Evolutionary conservation across 2,329 filamentous ascomycete genomes (phyloP).

Genomic region (Albophoma yamanashiensis): DNA sequence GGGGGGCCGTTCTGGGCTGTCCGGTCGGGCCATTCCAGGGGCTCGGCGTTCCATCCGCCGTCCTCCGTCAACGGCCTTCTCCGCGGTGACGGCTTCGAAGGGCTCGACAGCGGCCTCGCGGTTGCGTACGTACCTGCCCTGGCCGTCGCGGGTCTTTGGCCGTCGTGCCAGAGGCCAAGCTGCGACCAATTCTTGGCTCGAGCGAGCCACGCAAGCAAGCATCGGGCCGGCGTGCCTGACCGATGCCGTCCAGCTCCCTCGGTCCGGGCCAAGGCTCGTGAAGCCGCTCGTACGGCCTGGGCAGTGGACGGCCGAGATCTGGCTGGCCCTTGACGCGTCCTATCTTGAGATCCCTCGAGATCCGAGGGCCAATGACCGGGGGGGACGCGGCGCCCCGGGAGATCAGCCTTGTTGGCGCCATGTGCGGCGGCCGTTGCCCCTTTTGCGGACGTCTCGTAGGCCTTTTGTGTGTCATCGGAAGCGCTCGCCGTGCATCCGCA

Average conservation of each 20-base stretch:
- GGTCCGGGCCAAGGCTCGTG: background rate
- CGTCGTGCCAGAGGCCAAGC: background rate
- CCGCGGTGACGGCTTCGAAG: background rate
- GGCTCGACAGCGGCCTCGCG: background rate
- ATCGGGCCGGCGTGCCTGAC: background rate
- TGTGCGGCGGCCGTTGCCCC: background rate
- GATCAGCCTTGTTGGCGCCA: constrained; percentile 4
- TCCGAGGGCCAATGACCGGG: constrained; percentile 1
- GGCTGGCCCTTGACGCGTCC: background rate
- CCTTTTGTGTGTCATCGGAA: background rate
- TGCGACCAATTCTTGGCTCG: background rate
- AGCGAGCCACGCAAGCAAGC: background rate
- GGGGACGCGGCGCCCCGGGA: background rate
- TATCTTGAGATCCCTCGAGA: constrained; percentile 1
- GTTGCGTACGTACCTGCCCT: background rate
- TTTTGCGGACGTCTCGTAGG: background rate
- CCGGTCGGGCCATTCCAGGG: background rate
- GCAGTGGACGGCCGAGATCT: background rate
- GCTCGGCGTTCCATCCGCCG: background rate
- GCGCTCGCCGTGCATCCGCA: constrained; percentile 1
- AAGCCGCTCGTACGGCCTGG: background rate
- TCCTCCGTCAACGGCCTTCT: background rate
- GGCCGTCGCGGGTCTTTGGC: background rate
- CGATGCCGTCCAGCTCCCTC: background rate
- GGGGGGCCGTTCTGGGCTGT: background rate